A percentile compares a stretch with the other conserved stretches of the same genome.
These are phyloP conservation scores for Epicoccum sorghinum DNA, from an alignment of 2,329 filamentous ascomycete genomes.

Conservation along the genomic window DNA sequence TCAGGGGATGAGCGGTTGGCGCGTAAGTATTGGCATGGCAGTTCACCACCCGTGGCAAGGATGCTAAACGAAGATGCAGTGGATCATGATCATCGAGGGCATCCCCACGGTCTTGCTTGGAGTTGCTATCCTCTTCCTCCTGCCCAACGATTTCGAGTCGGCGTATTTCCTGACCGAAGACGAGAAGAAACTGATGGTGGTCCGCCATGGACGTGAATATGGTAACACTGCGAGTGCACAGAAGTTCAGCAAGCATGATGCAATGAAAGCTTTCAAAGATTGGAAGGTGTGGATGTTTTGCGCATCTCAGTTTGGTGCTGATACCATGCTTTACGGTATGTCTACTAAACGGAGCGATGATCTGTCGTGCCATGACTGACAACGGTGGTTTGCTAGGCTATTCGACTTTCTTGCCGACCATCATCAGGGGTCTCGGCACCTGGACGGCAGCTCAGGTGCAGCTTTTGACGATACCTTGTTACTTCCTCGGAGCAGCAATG, in stretches of 20 bases:
- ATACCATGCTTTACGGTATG: constrained; percentile 72
- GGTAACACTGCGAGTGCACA: constrained; percentile 56
- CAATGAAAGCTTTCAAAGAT: constrained; percentile 70
- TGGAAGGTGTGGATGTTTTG: constrained; percentile 78
- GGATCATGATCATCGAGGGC: constrained; percentile 70
- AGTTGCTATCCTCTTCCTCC: constrained; percentile 60
- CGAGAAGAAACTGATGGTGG: constrained; percentile 64
- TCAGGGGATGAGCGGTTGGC: constrained; percentile 69
- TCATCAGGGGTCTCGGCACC: constrained; percentile 71
- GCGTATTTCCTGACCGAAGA: constrained; percentile 65
- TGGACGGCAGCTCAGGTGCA: constrained; percentile 70
- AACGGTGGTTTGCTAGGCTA: constrained; percentile 56
- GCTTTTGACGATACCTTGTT: constrained; percentile 78
- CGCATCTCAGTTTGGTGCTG: constrained; percentile 71
- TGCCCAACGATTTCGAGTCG: constrained; percentile 71
- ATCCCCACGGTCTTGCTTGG: constrained; percentile 62
- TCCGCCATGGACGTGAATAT: constrained; percentile 57
- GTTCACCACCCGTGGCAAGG: not conserved
- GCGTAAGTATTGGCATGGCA: not conserved
- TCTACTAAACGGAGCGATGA: not conserved
- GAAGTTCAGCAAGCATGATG: constrained; percentile 66
- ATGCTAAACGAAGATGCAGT: constrained; percentile 48
- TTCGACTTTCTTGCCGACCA: constrained; percentile 79
- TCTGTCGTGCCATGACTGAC: not conserved
- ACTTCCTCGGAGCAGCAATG: constrained; percentile 71